Evolutionary conservation across 352 stramenopile species (phyloP).

Genomic region (Phytophthora foliorum): DNA sequence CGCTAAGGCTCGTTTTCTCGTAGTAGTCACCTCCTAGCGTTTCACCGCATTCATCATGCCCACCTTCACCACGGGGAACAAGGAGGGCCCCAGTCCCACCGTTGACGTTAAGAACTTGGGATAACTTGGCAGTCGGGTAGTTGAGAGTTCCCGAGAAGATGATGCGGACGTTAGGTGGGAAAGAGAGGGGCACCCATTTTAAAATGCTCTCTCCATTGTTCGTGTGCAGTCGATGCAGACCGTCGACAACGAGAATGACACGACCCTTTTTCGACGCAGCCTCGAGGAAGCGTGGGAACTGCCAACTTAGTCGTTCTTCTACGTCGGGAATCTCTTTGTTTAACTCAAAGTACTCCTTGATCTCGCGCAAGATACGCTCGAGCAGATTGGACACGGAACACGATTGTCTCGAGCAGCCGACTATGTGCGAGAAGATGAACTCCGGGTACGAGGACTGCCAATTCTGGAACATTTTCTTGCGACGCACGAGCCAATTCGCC

Average conservation of each 20-base stretch:
- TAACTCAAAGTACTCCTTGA: constrained; percentile 94
- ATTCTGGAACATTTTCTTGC: constrained; percentile 90
- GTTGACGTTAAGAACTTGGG: constrained; percentile 22
- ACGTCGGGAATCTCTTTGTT: constrained; percentile 85
- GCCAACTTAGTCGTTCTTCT: constrained; percentile 91
- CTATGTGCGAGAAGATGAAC: constrained; percentile 93
- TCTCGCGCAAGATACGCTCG: constrained; percentile 86
- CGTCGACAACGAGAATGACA: constrained; percentile 93
- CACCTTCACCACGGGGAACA: constrained; percentile 19
- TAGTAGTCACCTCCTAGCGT: constrained; percentile 66
- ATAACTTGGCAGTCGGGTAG: constrained; percentile 57
- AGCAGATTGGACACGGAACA: constrained; percentile 89
- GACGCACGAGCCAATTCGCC: constrained; percentile 84
- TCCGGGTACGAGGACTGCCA: constrained; percentile 85
- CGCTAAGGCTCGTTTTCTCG: constrained; percentile 64
- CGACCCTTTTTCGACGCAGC: constrained; percentile 90
- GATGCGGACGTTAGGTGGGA: constrained; percentile 90
- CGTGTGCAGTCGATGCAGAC: constrained; percentile 85
- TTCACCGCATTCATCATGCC: constrained; percentile 18
- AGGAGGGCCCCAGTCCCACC: constrained; percentile 3
- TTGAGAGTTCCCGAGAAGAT: constrained; percentile 82
- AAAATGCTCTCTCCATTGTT: constrained; percentile 91
- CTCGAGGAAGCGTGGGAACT: constrained; percentile 93
- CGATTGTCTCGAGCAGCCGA: constrained; percentile 90
- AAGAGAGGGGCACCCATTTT: constrained; percentile 91